These are phyloP conservation scores for Malassezia arunalokei DNA, from an alignment of 1,284 basidiomycete genomes.

Conservation along the genomic window DNA sequence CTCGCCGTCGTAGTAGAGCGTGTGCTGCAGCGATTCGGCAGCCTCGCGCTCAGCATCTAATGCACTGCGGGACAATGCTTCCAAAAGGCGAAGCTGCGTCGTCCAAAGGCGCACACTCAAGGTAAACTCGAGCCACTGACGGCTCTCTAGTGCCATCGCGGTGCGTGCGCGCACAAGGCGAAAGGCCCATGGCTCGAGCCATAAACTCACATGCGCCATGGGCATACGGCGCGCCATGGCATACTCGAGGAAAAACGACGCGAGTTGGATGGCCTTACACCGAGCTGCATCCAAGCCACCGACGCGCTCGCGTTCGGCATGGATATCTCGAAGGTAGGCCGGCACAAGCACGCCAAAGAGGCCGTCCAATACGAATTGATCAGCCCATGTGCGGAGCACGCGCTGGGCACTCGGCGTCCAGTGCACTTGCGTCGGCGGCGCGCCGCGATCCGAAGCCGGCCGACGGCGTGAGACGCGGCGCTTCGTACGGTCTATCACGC, in stretches of 20 bases:
- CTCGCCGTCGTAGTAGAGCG: slow-evolving; percentile 40
- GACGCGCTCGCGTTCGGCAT: slow-evolving; percentile 38
- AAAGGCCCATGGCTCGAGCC: slow-evolving; percentile 43
- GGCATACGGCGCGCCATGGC: slow-evolving; percentile 33
- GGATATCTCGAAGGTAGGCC: slow-evolving; percentile 35
- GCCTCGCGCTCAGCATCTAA: slow-evolving; percentile 21
- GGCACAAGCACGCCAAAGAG: slow-evolving; percentile 3
- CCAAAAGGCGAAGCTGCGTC: slow-evolving; percentile 33
- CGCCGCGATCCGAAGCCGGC: slow-evolving; percentile 32
- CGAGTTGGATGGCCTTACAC: slow-evolving; percentile 35
- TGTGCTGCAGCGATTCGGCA: slow-evolving; percentile 36
- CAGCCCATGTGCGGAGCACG: slow-evolving; percentile 32
- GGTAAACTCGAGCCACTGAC: slow-evolving; percentile 40
- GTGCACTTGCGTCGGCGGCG: slow-evolving; percentile 13
- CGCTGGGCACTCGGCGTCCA: slow-evolving; percentile 31
- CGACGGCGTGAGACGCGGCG: slow-evolving; percentile 23
- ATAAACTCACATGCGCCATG: slow-evolving; percentile 27
- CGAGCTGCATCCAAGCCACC: slow-evolving; percentile 39
- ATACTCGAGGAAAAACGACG: slow-evolving; percentile 41
- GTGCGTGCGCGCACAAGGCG: slow-evolving; percentile 34
- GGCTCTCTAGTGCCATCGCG: slow-evolving; percentile 25
- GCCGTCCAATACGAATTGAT: slow-evolving; percentile 31
- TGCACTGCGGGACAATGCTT: slow-evolving; percentile 29
- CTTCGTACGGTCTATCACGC: slow-evolving; percentile 19
- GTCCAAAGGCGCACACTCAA: slow-evolving; percentile 40